Conservation (phyloP, 2,329 filamentous ascomycete genomes). For the Talaromyces marneffei region DNA sequence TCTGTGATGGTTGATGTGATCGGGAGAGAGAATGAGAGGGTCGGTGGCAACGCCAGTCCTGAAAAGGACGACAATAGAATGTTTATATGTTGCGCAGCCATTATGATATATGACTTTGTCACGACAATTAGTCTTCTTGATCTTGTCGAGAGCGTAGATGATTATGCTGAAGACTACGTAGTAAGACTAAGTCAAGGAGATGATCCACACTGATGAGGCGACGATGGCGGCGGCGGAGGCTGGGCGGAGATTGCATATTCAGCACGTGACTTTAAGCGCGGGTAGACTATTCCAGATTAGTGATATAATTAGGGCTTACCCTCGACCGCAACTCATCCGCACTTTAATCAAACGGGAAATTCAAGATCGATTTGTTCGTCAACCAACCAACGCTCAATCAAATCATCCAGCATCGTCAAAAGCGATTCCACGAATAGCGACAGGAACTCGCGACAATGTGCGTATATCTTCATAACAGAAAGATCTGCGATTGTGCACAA, state of each 20-base stretch:
- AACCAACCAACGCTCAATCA: slow-evolving; percentile 31
- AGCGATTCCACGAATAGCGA: slow-evolving; percentile 50
- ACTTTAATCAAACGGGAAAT: slow-evolving; percentile 28
- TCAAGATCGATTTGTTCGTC: slow-evolving; percentile 18
- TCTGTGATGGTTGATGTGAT: slow-evolving; percentile 60
- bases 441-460: slow-evolving; percentile 51
- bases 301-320: slow-evolving; percentile 13
- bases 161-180: too few species aligned
- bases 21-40: slow-evolving; percentile 68
- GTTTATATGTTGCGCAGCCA: slow-evolving; percentile 61
- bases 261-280: slow-evolving; percentile 1
- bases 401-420: slow-evolving; percentile 39
- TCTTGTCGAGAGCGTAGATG: too few species aligned
- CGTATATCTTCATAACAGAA: background rate
- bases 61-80: slow-evolving; percentile 79
- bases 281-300: background rate
- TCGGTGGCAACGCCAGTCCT: slow-evolving; percentile 76
- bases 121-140: background rate
- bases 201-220: slow-evolving; percentile 1
- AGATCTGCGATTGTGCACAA: background rate
- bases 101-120: slow-evolving; percentile 28
- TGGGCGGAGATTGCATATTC: background rate
- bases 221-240: background rate
- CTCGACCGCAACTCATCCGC: slow-evolving; percentile 21
- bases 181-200: too few species aligned